These are phyloP conservation scores for baker's yeast (Saccharomyces cerevisiae) DNA, from an alignment of 805 yeast genomes.

Conservation along the genomic window DNA sequence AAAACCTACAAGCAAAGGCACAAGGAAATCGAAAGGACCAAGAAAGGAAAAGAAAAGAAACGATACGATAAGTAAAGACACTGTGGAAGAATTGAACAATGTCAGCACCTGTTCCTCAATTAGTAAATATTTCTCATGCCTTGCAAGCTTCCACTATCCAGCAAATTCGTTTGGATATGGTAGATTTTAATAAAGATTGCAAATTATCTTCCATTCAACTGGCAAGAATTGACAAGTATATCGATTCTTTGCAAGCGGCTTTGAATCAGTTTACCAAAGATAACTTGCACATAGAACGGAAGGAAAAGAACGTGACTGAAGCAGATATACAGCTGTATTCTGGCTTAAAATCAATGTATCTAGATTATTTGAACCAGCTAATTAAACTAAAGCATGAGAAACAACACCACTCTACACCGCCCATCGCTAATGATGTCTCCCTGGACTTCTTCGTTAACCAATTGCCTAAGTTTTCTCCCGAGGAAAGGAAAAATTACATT, in stretches of 20 bases:
- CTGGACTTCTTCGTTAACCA: conserved; percentile 17
- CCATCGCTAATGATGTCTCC: conserved; percentile 4
- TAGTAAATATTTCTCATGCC: conserved; percentile 27
- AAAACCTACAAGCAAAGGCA: neutral
- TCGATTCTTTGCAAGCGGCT: conserved; percentile 16
- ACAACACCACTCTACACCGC: neutral
- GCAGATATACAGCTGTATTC: conserved; percentile 24
- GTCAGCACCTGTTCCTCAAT: conserved; percentile 26
- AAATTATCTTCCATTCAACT: conserved; percentile 11
- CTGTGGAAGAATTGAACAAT: conserved; percentile 2
- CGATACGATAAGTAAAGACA: neutral
- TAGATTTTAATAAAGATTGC: conserved; percentile 9
- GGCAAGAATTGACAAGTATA: conserved; percentile 17
- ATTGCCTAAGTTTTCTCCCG: conserved; percentile 18
- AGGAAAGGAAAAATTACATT: conserved; percentile 22
- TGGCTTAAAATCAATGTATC: conserved; percentile 27
- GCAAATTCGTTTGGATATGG: conserved; percentile 23
- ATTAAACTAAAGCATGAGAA: conserved; percentile 12
- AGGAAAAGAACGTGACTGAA: conserved; percentile 16
- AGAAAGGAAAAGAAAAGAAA: neutral
- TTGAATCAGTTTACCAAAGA: conserved; percentile 21
- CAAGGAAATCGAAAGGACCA: neutral
- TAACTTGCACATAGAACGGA: conserved; percentile 22
- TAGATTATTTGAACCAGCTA: conserved; percentile 24
- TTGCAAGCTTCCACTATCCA: conserved; percentile 24